Evolutionary conservation across 2,329 filamentous ascomycete species (phyloP).

Genomic region (Xylaria sp.): DNA sequence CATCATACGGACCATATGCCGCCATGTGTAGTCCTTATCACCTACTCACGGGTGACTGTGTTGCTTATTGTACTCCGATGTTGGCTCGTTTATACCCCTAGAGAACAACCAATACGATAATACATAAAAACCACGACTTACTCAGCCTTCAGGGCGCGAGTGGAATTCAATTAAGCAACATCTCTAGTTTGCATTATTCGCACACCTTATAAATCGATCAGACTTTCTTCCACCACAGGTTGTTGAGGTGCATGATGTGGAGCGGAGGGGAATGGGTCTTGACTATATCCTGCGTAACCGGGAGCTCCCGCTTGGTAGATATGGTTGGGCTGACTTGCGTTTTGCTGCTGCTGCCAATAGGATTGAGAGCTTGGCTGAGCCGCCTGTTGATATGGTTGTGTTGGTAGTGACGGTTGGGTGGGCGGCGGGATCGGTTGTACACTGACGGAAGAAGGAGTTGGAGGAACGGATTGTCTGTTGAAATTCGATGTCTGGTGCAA

Average conservation of each 20-base stretch:
- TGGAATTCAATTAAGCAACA: neutral
- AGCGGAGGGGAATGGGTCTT: conserved; percentile 72
- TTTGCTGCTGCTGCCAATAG: conserved; percentile 62
- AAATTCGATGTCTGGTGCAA: conserved; percentile 60
- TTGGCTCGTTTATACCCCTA: neutral
- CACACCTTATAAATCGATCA: conserved; percentile 75
- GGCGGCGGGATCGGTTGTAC: conserved; percentile 40
- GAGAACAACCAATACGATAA: neutral
- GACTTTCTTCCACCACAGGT: conserved; percentile 75
- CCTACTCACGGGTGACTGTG: neutral
- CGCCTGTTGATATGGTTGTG: conserved; percentile 50
- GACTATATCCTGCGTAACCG: conserved; percentile 62
- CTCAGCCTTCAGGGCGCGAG: neutral
- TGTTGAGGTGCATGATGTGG: conserved; percentile 70
- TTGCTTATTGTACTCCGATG: neutral
- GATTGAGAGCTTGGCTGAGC: conserved; percentile 54
- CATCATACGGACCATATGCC: conserved; percentile 1
- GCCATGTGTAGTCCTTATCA: neutral
- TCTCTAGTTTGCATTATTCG: neutral
- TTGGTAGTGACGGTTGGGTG: conserved; percentile 45
- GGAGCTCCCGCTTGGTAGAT: conserved; percentile 49
- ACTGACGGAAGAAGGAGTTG: conserved; percentile 49
- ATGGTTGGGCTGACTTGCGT: conserved; percentile 55
- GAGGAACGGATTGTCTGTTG: conserved; percentile 56
- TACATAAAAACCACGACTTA: neutral